A percentile compares a stretch with the other conserved stretches of the same genome.
phyloP scores from a whole-genome alignment of 768 basidiomycete species.

The Pleurotus citrinopileatus region DNA sequence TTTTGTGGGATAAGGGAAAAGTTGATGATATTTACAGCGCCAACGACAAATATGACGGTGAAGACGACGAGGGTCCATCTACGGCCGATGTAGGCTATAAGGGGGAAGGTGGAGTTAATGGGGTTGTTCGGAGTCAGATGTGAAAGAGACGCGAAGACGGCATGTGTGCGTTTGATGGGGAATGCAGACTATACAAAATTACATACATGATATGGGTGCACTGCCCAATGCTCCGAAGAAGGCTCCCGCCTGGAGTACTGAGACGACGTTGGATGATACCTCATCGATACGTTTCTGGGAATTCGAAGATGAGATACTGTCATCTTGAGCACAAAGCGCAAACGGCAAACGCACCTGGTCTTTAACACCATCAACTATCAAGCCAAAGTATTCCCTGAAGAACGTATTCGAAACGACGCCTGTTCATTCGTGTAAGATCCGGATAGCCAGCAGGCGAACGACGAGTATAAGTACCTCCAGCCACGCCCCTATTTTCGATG shows the following conservation, averaged over 20 bases:
- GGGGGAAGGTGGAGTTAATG: neutral
- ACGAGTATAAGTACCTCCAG: conserved; percentile 4
- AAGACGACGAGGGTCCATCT: conserved; percentile 60
- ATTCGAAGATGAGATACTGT: too few species aligned
- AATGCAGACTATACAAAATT: neutral
- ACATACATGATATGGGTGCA: conserved; percentile 65
- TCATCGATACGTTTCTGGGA: conserved; percentile 26
- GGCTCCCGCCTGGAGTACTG: conserved; percentile 82
- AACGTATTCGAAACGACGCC: conserved; percentile 10
- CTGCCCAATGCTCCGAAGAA: conserved; percentile 84
- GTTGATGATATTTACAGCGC: conserved; percentile 53
- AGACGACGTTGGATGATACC: conserved; percentile 79
- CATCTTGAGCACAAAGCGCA: neutral
- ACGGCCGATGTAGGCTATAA: conserved; percentile 61
- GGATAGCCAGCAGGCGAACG: neutral
- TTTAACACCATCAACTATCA: neutral
- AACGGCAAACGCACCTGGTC: neutral
- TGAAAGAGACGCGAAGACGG: neutral
- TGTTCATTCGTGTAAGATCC: conserved; percentile 8
- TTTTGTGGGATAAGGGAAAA: neutral
- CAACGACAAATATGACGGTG: conserved; percentile 61
- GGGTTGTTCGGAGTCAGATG: neutral
- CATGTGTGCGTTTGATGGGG: neutral
- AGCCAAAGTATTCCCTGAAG: conserved; percentile 1
- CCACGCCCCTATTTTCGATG: neutral